Evolutionary conservation across 192 early-diverging fungal genomes (phyloP).

Genomic region (Backusella morwellensis): DNA sequence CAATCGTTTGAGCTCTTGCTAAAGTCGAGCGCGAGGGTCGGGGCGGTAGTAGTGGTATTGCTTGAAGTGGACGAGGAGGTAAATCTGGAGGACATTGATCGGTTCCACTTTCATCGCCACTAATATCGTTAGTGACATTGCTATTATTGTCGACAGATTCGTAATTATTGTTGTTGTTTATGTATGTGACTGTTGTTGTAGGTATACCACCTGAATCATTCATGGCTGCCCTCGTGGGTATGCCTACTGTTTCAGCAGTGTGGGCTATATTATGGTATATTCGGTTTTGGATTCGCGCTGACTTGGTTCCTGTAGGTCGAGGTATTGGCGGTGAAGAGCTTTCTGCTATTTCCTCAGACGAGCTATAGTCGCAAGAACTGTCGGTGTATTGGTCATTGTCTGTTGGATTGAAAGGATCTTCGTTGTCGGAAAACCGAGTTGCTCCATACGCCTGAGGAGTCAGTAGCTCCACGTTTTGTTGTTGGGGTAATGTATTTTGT

Average conservation of each 20-base stretch:
- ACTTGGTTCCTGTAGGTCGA: background rate
- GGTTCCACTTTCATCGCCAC: background rate
- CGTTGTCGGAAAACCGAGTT: background rate
- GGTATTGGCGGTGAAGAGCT: background rate
- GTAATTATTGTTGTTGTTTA: background rate
- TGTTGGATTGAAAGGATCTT: background rate
- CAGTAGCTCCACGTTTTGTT: background rate
- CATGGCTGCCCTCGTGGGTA: background rate
- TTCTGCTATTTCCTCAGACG: background rate
- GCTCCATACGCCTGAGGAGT: background rate
- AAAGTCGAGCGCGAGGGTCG: slow-evolving; percentile 22
- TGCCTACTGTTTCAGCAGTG: background rate
- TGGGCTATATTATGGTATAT: background rate
- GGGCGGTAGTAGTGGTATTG: slow-evolving; percentile 17
- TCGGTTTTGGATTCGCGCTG: background rate
- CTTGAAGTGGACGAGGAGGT: background rate
- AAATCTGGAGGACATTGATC: background rate
- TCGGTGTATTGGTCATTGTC: background rate
- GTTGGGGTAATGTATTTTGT: background rate
- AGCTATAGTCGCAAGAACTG: background rate
- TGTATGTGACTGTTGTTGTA: background rate
- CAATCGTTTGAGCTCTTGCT: slow-evolving; percentile 15
- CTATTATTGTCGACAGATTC: background rate
- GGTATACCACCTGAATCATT: background rate
- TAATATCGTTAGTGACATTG: background rate